Conservation (phyloP, 805 yeast genomes). For the Candida ulmi region DNA sequence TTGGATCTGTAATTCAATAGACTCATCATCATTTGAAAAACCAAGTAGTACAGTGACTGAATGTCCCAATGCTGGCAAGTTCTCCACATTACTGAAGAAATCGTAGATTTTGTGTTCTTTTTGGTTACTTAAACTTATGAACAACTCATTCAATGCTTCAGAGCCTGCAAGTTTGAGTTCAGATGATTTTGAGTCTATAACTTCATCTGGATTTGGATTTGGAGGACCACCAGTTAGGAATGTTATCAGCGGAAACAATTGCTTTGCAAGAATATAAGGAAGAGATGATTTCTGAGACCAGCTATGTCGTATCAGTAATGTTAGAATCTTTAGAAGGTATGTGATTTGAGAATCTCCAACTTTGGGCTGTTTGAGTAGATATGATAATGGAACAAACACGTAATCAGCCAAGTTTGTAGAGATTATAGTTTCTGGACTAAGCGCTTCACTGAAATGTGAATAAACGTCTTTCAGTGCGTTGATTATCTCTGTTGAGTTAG, state of each 20-base stretch:
- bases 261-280: constrained; percentile 33
- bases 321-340: constrained; percentile 37
- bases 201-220: constrained; percentile 23
- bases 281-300: constrained; percentile 39
- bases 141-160: constrained; percentile 23
- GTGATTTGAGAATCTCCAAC: constrained; percentile 43
- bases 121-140: constrained; percentile 24
- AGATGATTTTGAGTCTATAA: constrained; percentile 24
- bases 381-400: constrained; percentile 54
- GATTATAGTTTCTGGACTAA: constrained; percentile 16
- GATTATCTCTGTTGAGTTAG: constrained; percentile 26
- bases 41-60: constrained; percentile 38
- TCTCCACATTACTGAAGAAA: constrained; percentile 27
- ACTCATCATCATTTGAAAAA: constrained; percentile 24
- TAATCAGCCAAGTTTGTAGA: constrained; percentile 50
- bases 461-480: constrained; percentile 31
- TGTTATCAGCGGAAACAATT: constrained; percentile 41
- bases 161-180: constrained; percentile 34
- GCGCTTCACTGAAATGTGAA: constrained; percentile 7
- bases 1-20: constrained; percentile 24
- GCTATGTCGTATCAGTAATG: constrained; percentile 36
- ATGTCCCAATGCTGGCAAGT: constrained; percentile 43
- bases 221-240: constrained; percentile 43
- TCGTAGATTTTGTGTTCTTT: constrained; percentile 15
- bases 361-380: constrained; percentile 42